Percentiles rank a stretch among this genome's conserved stretches.
phyloP scores from a whole-genome alignment of 208 protist species.

The Trypanosoma cruzi region DNA sequence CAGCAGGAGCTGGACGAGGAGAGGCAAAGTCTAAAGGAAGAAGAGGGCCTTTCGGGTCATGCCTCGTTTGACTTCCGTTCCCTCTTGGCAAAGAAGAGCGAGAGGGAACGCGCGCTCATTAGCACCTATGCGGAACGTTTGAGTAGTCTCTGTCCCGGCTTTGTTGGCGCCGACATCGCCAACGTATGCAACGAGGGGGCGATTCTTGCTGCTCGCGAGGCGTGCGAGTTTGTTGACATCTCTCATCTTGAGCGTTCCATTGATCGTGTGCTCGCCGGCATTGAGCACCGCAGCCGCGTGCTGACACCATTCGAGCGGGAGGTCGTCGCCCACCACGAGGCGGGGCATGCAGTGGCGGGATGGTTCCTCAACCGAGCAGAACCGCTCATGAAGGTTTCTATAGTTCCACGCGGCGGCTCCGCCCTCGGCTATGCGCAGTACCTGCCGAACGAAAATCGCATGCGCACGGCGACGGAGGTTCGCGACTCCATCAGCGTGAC shows the following conservation, averaged over 20 bases:
- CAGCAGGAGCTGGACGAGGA: conserved; percentile 34
- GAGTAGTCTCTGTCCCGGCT: conserved; percentile 80
- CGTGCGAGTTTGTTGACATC: conserved; percentile 61
- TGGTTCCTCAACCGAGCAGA: conserved; percentile 98
- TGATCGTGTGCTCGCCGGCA: conserved; percentile 95
- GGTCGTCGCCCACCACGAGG: conserved; percentile 98
- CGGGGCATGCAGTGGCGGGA: conserved; percentile 96
- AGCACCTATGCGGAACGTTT: conserved; percentile 72
- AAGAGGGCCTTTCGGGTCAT: conserved; percentile 9
- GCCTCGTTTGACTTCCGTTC: conserved; percentile 53
- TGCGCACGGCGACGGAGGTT: conserved; percentile 93
- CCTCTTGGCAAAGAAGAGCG: conserved; percentile 49
- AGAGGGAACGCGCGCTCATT: conserved; percentile 67
- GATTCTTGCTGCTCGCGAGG: conserved; percentile 90
- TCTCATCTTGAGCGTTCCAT: conserved; percentile 94
- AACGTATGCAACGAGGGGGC: conserved; percentile 97
- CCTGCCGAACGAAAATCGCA: conserved; percentile 94
- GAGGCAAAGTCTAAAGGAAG: conserved; percentile 3
- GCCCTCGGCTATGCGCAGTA: conserved; percentile 98
- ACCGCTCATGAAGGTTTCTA: conserved; percentile 98
- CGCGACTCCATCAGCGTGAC: conserved; percentile 95
- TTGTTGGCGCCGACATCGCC: conserved; percentile 95
- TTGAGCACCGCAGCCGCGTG: conserved; percentile 93
- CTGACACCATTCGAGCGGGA: conserved; percentile 91
- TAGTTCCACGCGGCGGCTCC: conserved; percentile 95